Conservation (phyloP, 2,329 filamentous ascomycete genomes). For the Cordyceps farinosa region DNA sequence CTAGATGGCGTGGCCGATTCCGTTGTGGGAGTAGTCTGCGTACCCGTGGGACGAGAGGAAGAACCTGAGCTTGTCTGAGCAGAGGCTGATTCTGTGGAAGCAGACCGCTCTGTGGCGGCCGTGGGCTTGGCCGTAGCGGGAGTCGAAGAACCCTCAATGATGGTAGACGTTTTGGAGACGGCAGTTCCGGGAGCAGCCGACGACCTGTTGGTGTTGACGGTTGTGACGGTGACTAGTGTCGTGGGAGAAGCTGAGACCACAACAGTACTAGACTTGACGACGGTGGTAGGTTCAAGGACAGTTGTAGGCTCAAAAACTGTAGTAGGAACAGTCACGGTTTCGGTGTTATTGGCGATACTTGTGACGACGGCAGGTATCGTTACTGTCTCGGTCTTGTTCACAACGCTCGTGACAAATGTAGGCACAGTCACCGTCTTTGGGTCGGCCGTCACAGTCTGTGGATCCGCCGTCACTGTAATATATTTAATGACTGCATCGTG, state of each 20-base stretch:
- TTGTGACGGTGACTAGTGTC: slow-evolving; percentile 28
- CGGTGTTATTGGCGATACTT: background rate
- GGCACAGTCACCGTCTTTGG: slow-evolving; percentile 2
- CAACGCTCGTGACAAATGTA: background rate
- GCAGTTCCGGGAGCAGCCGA: background rate
- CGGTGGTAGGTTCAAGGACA: background rate
- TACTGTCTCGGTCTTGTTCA: slow-evolving; percentile 25
- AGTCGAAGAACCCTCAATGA: background rate
- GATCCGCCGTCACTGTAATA: slow-evolving; percentile 24
- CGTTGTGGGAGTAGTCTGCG: background rate
- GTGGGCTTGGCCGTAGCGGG: background rate
- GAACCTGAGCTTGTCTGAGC: slow-evolving; percentile 13
- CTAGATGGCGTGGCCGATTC: background rate
- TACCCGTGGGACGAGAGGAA: background rate
- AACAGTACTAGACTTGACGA: slow-evolving; percentile 28
- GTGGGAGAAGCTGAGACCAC: slow-evolving; percentile 26
- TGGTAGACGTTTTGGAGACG: background rate
- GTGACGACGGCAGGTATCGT: slow-evolving; percentile 22
- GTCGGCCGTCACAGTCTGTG: slow-evolving; percentile 20
- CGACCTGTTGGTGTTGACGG: slow-evolving; percentile 6
- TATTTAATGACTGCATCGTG: slow-evolving; percentile 27
- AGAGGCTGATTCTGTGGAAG: background rate
- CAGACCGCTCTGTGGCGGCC: background rate
- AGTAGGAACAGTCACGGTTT: slow-evolving; percentile 5
- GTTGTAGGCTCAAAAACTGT: background rate